Percentiles rank a stretch among this genome's conserved stretches.
phyloP scores from a whole-genome alignment of 1,139 yeast genomes.

The Zhuliangozyma parablackwelliae region DNA sequence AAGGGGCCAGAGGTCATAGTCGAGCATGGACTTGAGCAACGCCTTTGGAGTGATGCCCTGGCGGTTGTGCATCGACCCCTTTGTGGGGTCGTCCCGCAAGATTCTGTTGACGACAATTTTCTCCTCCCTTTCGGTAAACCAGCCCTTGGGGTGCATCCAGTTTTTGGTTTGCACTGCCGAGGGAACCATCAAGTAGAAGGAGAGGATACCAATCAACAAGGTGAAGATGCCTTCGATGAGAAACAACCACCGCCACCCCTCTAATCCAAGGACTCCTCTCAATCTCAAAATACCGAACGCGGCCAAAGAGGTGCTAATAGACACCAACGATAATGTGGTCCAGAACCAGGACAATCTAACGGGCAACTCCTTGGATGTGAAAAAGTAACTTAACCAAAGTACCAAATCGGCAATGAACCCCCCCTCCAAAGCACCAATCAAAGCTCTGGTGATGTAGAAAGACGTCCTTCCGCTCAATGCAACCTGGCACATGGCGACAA shows the following conservation, averaged over 20 bases:
- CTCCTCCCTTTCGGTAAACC: conserved; percentile 61
- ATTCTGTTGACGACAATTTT: conserved; percentile 60
- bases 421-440: conserved; percentile 27
- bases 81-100: conserved; percentile 63
- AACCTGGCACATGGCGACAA: conserved; percentile 26
- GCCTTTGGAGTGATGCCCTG: conserved; percentile 44
- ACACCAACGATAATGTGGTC: conserved; percentile 16
- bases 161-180: conserved; percentile 53
- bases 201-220: conserved; percentile 47
- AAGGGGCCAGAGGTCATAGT: conserved; percentile 59
- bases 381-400: conserved; percentile 25
- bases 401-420: conserved; percentile 31
- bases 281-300: conserved; percentile 29
- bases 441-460: conserved; percentile 23
- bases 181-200: conserved; percentile 58
- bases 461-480: conserved; percentile 20
- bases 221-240: conserved; percentile 61
- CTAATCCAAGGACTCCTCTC: conserved; percentile 22
- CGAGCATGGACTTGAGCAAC: conserved; percentile 38
- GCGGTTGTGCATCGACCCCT: conserved; percentile 67
- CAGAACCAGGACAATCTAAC: conserved; percentile 19
- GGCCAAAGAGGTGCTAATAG: conserved; percentile 34
- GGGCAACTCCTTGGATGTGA: conserved; percentile 23
- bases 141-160: conserved; percentile 50
- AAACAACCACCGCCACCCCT: conserved; percentile 67